Percentiles rank a stretch among this genome's conserved stretches.
Evolutionary conservation across 75 land plant genomes (phyloP).

Genomic region (Pinus tabuliformis): DNA sequence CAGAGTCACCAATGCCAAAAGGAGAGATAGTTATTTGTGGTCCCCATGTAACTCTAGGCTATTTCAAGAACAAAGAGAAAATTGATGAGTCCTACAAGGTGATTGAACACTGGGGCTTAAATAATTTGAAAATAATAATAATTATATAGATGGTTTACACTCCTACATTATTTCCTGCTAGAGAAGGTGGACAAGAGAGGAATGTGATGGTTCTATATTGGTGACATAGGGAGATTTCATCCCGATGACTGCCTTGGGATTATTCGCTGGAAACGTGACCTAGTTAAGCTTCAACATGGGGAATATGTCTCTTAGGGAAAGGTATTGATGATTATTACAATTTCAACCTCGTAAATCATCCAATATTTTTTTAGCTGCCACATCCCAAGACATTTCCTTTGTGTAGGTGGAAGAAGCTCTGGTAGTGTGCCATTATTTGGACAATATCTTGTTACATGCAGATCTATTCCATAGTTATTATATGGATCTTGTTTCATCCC

Average conservation of each 20-base stretch:
- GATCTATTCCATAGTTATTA: too few relatives aligned
- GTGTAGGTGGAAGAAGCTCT: conserved; percentile 79
- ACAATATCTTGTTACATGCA: too few relatives aligned
- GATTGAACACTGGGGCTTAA: too few relatives aligned
- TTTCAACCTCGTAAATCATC: too few relatives aligned
- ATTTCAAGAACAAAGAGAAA: too few relatives aligned
- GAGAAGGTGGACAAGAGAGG: conserved; percentile 84
- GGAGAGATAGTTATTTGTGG: conserved; percentile 95
- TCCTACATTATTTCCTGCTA: conserved; percentile 47
- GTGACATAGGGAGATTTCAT: conserved; percentile 90
- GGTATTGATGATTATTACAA: conserved; percentile 35
- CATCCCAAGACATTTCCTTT: not conserved
- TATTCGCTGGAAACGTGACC: conserved; percentile 85
- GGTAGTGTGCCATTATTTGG: conserved; percentile 15
- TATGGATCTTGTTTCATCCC: too few relatives aligned
- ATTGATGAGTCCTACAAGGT: too few relatives aligned
- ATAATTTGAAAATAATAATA: conserved; percentile 44
- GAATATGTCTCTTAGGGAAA: conserved; percentile 94
- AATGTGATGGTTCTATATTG: conserved; percentile 90
- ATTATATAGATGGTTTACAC: conserved; percentile 52
- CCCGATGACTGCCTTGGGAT: conserved; percentile 92
- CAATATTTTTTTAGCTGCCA: too few relatives aligned
- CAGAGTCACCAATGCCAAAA: conserved; percentile 78
- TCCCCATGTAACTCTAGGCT: conserved; percentile 32
- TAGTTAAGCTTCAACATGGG: conserved; percentile 93